Conservation (phyloP, 768 basidiomycete genomes). For the Fomitopsis pulvina region DNA sequence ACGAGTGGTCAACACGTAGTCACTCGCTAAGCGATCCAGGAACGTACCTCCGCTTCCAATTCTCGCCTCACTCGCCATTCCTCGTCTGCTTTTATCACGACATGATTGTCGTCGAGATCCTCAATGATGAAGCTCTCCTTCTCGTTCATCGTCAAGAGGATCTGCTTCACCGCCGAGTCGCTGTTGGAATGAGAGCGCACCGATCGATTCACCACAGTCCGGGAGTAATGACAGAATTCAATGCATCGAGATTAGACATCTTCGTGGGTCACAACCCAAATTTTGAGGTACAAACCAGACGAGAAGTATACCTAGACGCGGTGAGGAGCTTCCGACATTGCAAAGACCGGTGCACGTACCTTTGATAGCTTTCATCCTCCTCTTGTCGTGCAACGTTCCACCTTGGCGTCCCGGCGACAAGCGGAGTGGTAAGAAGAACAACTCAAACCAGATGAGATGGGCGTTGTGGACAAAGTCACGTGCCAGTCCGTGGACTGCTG, state of each 20-base stretch:
- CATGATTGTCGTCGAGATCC: conserved; percentile 77
- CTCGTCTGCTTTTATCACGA: conserved; percentile 79
- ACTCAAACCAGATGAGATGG: conserved; percentile 2
- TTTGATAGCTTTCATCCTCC: conserved; percentile 59
- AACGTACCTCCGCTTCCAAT: conserved; percentile 67
- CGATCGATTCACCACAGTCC: background rate
- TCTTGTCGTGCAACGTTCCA: background rate
- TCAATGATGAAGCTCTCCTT: conserved; percentile 77
- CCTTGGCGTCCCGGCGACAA: background rate
- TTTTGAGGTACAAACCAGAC: conserved; percentile 43
- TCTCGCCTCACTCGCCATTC: conserved; percentile 68
- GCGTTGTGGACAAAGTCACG: conserved; percentile 7
- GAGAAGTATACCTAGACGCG: conserved; percentile 48
- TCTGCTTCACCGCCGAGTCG: conserved; percentile 87
- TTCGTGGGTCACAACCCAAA: background rate
- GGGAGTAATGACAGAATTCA: background rate
- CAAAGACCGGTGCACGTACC: conserved; percentile 29
- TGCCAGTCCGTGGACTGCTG: background rate
- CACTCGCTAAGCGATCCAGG: background rate
- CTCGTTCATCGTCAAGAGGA: conserved; percentile 77
- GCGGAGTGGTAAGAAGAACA: conserved; percentile 4
- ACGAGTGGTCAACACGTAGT: background rate
- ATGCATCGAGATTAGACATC: background rate
- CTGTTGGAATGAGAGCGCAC: conserved; percentile 29
- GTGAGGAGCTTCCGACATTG: conserved; percentile 5